A percentile compares a stretch with the other conserved stretches of the same genome.
phyloP scores from a whole-genome alignment of 208 protist species.

The Trypanosoma avium region DNA sequence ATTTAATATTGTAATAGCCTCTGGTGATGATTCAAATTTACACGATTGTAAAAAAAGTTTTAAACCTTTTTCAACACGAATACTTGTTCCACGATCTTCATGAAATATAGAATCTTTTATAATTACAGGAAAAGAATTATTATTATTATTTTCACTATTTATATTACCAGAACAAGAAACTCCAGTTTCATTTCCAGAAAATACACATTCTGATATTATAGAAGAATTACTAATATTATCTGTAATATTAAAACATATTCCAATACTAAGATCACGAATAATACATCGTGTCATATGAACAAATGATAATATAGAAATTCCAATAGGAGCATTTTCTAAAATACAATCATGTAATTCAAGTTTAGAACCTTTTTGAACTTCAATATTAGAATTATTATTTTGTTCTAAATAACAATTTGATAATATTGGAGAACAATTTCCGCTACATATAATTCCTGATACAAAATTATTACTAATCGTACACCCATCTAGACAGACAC shows the following conservation, averaged over 20 bases:
- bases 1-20: slow-evolving; percentile 6
- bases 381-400: slow-evolving; percentile 14
- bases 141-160: not conserved
- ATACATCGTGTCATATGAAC: slow-evolving; percentile 21
- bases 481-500: slow-evolving; percentile 16
- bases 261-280: slow-evolving; percentile 4
- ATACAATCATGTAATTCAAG: slow-evolving; percentile 22
- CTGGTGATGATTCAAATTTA: slow-evolving; percentile 17
- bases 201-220: slow-evolving; percentile 3
- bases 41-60: not conserved
- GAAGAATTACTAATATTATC: not conserved
- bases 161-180: slow-evolving; percentile 7
- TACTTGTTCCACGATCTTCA: not conserved
- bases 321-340: slow-evolving; percentile 17
- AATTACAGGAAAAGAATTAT: not conserved
- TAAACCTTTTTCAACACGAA: slow-evolving; percentile 3
- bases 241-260: slow-evolving; percentile 2
- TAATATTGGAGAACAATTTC: not conserved
- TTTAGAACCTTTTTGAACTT: not conserved
- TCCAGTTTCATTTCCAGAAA: slow-evolving; percentile 15
- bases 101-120: slow-evolving; percentile 20
- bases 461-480: slow-evolving; percentile 11
- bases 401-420: slow-evolving; percentile 12
- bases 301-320: slow-evolving; percentile 10
- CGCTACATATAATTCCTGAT: slow-evolving; percentile 14